A percentile compares a stretch with the other conserved stretches of the same genome.
phyloP scores from a whole-genome alignment of 768 basidiomycete species.

The Hysterangium stoloniferum region DNA sequence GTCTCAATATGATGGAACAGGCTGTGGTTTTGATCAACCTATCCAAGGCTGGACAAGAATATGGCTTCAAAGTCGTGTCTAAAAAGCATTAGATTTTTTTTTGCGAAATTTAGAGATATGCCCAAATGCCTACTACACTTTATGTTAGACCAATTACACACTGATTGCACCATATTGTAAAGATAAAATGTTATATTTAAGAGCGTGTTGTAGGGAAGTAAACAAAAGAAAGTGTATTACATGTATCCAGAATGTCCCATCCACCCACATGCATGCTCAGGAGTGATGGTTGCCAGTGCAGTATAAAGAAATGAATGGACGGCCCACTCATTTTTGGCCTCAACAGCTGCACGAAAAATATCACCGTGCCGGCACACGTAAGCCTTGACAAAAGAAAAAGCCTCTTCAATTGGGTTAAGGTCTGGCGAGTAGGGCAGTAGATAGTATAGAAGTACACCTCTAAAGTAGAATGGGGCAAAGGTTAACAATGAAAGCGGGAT shows the following conservation, averaged over 20 bases:
- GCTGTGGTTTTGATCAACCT: no score
- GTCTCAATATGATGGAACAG: no score
- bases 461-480: not conserved
- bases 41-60: no score
- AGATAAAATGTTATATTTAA: no score
- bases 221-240: no score
- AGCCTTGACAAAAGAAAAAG: slow-evolving; percentile 23
- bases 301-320: not conserved
- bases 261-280: not conserved
- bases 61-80: no score
- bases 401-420: slow-evolving; percentile 31
- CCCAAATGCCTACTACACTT: no score
- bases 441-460: slow-evolving; percentile 13
- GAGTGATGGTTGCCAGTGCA: not conserved
- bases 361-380: slow-evolving; percentile 11
- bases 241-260: slow-evolving; percentile 3
- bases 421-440: slow-evolving; percentile 32
- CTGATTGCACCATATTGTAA: no score
- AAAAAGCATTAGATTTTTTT: no score
- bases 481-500: not conserved
- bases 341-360: not conserved
- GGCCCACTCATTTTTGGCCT: not conserved
- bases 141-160: no score
- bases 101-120: no score
- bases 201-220: no score